Conservation (phyloP, 345 rosid species). For the Anacardium occidentale region DNA sequence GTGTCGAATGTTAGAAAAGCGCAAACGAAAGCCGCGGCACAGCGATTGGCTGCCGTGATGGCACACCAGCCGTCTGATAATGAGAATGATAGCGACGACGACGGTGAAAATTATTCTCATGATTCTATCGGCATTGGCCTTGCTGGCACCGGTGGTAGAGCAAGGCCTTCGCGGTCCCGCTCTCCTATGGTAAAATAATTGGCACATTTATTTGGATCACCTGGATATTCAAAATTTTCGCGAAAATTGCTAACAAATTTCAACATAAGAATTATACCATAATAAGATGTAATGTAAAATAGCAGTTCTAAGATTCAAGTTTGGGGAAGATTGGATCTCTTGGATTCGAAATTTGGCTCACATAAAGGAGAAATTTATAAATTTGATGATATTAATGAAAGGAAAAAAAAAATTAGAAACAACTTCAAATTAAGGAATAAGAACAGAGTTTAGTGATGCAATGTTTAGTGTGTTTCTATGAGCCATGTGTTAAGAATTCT, state of each 20-base stretch:
- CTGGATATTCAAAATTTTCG: not conserved
- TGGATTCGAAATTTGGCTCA: too few species aligned
- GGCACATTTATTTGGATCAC: not conserved
- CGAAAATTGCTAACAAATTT: too few species aligned
- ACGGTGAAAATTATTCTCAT: slow-evolving; percentile 46
- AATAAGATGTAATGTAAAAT: too few species aligned
- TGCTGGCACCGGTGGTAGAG: slow-evolving; percentile 44
- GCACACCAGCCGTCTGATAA: slow-evolving; percentile 42
- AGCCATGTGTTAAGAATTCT: not conserved
- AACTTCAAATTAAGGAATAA: too few species aligned
- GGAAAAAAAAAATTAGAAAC: too few species aligned
- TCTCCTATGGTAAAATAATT: slow-evolving; percentile 50
- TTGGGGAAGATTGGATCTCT: too few species aligned
- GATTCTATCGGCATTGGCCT: slow-evolving; percentile 55
- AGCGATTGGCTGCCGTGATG: slow-evolving; percentile 79
- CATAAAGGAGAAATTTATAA: too few species aligned
- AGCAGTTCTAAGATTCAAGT: too few species aligned
- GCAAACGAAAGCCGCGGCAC: slow-evolving; percentile 91
- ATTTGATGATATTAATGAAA: too few species aligned
- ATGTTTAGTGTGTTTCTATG: too few species aligned
- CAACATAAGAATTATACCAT: too few species aligned
- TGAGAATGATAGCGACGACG: slow-evolving; percentile 54
- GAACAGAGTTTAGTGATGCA: too few species aligned
- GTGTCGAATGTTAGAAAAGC: slow-evolving; percentile 53
- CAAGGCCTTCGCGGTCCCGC: slow-evolving; percentile 42